These are phyloP conservation scores for Spongispora temasekensis DNA, from an alignment of 1,284 basidiomycete species.

Conservation along the genomic window DNA sequence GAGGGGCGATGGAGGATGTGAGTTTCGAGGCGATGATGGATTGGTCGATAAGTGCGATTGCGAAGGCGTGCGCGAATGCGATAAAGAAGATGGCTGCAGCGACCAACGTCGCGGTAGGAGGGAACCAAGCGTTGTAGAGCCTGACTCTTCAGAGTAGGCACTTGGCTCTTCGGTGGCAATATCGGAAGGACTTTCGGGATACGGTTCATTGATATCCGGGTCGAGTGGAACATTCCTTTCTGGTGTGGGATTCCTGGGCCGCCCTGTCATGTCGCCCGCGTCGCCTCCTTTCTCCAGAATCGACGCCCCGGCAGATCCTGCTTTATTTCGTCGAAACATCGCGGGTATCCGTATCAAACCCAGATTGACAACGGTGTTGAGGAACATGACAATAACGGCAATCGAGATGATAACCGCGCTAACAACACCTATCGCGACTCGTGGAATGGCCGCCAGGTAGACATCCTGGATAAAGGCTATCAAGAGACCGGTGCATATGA, in stretches of 20 bases:
- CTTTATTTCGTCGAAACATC: slow-evolving; percentile 13
- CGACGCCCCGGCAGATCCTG: slow-evolving; percentile 14
- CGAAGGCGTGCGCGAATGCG: slow-evolving; percentile 36
- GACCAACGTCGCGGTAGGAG: slow-evolving; percentile 48
- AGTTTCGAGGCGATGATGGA: slow-evolving; percentile 33
- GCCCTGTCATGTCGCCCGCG: slow-evolving; percentile 22
- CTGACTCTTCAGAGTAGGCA: slow-evolving; percentile 37
- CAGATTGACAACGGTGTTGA: slow-evolving; percentile 56
- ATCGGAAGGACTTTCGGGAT: slow-evolving; percentile 39
- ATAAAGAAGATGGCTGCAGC: slow-evolving; percentile 41
- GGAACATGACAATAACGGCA: slow-evolving; percentile 57
- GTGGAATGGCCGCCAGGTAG: slow-evolving; percentile 64
- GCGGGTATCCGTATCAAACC: slow-evolving; percentile 36
- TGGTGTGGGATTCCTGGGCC: slow-evolving; percentile 59
- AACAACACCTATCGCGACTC: slow-evolving; percentile 73
- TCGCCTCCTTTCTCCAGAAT: slow-evolving; percentile 34
- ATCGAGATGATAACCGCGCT: slow-evolving; percentile 62
- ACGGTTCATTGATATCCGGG: slow-evolving; percentile 43
- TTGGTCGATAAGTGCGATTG: slow-evolving; percentile 36
- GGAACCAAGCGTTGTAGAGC: slow-evolving; percentile 44
- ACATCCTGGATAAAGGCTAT: slow-evolving; percentile 68
- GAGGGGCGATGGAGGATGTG: slow-evolving; percentile 32
- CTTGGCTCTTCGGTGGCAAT: slow-evolving; percentile 34
- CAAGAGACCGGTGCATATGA: slow-evolving; percentile 63
- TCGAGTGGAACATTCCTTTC: slow-evolving; percentile 47